Evolutionary conservation across 352 stramenopile species (phyloP), one percentile per base, ranked within the genome.

Genomic region (Globisporangium parvum): DNA sequence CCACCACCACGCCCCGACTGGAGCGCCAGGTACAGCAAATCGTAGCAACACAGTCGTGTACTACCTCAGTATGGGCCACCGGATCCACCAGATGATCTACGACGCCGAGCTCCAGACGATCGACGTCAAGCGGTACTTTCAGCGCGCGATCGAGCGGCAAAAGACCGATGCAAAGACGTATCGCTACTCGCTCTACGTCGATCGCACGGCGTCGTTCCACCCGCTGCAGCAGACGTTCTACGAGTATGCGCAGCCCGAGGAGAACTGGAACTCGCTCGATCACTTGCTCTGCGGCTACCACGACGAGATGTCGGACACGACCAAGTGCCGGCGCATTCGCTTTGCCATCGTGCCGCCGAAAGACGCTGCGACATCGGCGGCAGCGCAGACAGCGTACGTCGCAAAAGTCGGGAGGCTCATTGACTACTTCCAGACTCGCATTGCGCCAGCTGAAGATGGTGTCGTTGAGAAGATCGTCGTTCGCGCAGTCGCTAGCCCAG

Each of bases 1-100:
- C 18, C 37, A 41, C 37, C 37, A 41, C 11, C 37, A 18, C 37
- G 37, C 11, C 5, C 37, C 37, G 37, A 41, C 51, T 50, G 55
- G 62, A 37, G 54, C 68, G 24, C 20, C 33, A 11, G 12, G 41
- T 24, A 21, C 54, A 42, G 8, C 45, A 17, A 56, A 53, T 8
- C 28, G 28, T 3, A 33, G 28, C 26, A 57, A 56, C 3, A 64
- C 59, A 17, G 66, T 59, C 3, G 69, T 75, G 9, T 91, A 90
- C 51, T 67, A 83, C 57, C 59, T 93, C 41, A 91, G 78, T 42
- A 91, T 91, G 75, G 83, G 79, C 12, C 80, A 93, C 47, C 77
- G 78, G 6, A 89, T 93, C 51, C 80, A 93, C 57, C 73, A 88
- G 55, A 72, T 93, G 10, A 87, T 86, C 44, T 88, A 91, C 47